Evolutionary conservation across 768 basidiomycete genomes (phyloP), one percentile per base, ranked within the genome.

Genomic region (Hygrocybe coccinea): DNA sequence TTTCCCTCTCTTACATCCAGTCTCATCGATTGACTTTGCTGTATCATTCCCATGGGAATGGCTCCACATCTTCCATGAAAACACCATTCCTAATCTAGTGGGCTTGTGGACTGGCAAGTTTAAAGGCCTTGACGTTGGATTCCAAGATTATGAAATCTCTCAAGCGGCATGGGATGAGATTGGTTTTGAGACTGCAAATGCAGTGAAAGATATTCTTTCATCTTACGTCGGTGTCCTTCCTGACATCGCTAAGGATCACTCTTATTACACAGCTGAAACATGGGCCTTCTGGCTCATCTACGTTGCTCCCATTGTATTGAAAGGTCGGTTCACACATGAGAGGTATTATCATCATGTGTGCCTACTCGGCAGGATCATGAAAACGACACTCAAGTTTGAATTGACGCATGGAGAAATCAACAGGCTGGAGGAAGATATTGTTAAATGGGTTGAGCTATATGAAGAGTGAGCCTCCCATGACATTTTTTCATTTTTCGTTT

Each of bases 51-150:
- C 76, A 0, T 74, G 69, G 62, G 78, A 79, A 52, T 72, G 70
- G 57, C 77, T 80, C 72, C 79, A 81, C 44, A 62, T 74, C 0
- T 57, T 79, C 34, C 70, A 65, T 41, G 76, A 79, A 54, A 79
- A 79, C 55, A 55, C 74, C 1, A 57, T 74, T 8, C 62, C 60
- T 6, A 73, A 70, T 46, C 63, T 81, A 2, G 61, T 78, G 1
- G 22, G 60, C 0, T 59, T 77, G 0, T 76, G 76, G 75, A 72
- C 65, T 1, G 74, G 76, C 0, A 55, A 62, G 11, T 79, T 66
- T 65, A 78, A 77, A 56, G 67, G 61, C 0, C 60, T 76, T 0
- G 69, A 76, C 37, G 45, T 53, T 1, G 70, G 72, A 0, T 39
- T 2, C 2, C 29, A 68, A 63, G 22, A 59, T 14, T 76, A 75